These are phyloP conservation scores for Ganoderma boninense DNA, from an alignment of 1,284 basidiomycete genomes.

Conservation along the genomic window DNA sequence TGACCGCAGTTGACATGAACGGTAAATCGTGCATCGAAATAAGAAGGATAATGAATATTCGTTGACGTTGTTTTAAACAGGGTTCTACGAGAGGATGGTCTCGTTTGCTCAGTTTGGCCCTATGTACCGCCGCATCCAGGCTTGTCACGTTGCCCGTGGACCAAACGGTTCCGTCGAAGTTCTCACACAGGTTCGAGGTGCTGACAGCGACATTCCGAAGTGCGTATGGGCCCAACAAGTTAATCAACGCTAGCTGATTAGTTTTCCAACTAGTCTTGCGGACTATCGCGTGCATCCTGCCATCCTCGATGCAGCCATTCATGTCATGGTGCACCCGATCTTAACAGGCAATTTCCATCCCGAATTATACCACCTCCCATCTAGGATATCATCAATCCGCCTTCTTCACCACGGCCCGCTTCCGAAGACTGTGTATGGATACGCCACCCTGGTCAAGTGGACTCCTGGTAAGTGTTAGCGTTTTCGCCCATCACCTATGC, in stretches of 20 bases:
- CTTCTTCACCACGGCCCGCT: slow-evolving; percentile 24
- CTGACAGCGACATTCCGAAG: slow-evolving; percentile 25
- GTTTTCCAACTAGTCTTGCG: slow-evolving; percentile 6
- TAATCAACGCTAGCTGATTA: background rate
- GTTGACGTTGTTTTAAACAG: background rate
- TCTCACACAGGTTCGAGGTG: slow-evolving; percentile 16
- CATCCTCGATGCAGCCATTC: slow-evolving; percentile 46
- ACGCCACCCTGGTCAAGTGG: slow-evolving; percentile 34
- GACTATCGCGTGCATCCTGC: slow-evolving; percentile 46
- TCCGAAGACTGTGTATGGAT: slow-evolving; percentile 29
- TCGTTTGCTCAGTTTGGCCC: slow-evolving; percentile 28
- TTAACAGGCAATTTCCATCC: slow-evolving; percentile 35
- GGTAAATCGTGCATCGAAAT: slow-evolving; percentile 6
- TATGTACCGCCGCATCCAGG: slow-evolving; percentile 17
- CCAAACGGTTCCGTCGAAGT: slow-evolving; percentile 19
- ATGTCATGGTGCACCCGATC: slow-evolving; percentile 38
- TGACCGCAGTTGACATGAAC: slow-evolving; percentile 16
- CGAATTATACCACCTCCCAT: slow-evolving; percentile 41
- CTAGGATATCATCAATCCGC: slow-evolving; percentile 29
- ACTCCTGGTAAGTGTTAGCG: slow-evolving; percentile 35
- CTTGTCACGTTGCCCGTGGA: slow-evolving; percentile 11
- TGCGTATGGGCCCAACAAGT: slow-evolving; percentile 3
- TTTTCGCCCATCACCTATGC: background rate
- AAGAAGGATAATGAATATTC: background rate
- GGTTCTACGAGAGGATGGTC: slow-evolving; percentile 12